Conservation (phyloP, 805 yeast genomes). For the Wickerhamiella galacta region DNA sequence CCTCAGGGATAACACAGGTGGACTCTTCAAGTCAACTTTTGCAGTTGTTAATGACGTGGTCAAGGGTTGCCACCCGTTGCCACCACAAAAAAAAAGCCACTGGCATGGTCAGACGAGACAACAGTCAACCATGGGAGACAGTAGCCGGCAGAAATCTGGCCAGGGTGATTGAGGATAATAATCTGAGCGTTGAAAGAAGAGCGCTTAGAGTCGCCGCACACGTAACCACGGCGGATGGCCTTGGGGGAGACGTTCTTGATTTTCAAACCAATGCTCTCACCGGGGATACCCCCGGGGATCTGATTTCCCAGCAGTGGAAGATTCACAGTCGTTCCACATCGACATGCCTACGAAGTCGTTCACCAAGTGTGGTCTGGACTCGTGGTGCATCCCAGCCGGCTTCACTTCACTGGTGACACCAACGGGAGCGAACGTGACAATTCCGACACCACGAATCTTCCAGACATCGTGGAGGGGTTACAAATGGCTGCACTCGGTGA, state of each 20-base stretch:
- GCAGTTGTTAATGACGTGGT: not conserved
- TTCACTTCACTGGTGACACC: slow-evolving; percentile 82
- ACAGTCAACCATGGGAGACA: slow-evolving; percentile 82
- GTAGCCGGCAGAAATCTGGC: slow-evolving; percentile 84
- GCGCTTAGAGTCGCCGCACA: slow-evolving; percentile 75
- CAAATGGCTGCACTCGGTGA: no score
- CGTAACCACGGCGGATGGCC: slow-evolving; percentile 88
- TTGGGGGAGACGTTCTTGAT: slow-evolving; percentile 79
- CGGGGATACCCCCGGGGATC: slow-evolving; percentile 65
- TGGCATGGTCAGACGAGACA: no score
- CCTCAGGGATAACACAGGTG: not conserved
- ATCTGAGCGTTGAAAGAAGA: slow-evolving; percentile 76
- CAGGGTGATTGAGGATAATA: slow-evolving; percentile 79
- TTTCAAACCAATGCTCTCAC: slow-evolving; percentile 85
- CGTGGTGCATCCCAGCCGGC: slow-evolving; percentile 82
- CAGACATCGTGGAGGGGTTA: slow-evolving; percentile 83
- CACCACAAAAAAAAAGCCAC: not conserved
- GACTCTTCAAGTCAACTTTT: not conserved
- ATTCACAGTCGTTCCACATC: no score
- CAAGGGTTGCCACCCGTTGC: not conserved
- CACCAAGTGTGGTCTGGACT: no score
- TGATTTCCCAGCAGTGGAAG: no score
- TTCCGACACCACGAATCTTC: slow-evolving; percentile 86
- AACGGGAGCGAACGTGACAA: slow-evolving; percentile 80
- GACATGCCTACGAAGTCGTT: no score